Conservation (phyloP, 106 monocot genomes). For the Apostasia shenzhenica region DNA sequence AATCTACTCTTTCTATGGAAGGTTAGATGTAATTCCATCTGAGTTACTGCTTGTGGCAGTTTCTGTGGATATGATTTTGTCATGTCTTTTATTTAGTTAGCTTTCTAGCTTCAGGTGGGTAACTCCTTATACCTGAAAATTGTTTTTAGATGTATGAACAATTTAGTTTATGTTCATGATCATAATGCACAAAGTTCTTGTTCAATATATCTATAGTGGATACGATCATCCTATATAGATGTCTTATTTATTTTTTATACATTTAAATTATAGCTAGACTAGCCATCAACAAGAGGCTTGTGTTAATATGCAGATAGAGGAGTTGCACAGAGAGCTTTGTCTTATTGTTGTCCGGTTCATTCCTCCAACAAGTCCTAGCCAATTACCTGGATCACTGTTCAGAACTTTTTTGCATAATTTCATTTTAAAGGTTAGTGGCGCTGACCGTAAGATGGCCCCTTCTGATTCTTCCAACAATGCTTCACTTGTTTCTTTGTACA, state of each 20-base stretch:
- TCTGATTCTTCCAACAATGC: conserved; percentile 43
- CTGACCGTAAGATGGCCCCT: conserved; percentile 49
- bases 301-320: conserved; percentile 77
- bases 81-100: background rate
- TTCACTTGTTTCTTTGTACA: conserved; percentile 73
- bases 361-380: conserved; percentile 48
- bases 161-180: background rate
- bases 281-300: background rate
- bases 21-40: too few relatives aligned
- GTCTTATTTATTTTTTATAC: background rate
- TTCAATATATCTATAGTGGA: background rate
- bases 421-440: conserved; percentile 44
- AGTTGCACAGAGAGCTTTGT: conserved; percentile 85
- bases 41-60: too few relatives aligned
- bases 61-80: background rate
- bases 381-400: conserved; percentile 75
- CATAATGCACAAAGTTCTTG: background rate
- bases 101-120: background rate
- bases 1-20: too few relatives aligned
- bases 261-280: background rate
- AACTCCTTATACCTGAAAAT: background rate
- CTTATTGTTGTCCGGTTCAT: conserved; percentile 63
- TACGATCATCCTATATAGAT: too few relatives aligned
- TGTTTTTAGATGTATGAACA: background rate
- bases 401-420: conserved; percentile 79